Evolutionary conservation across 805 yeast genomes (phyloP), one percentile per base, ranked within the genome.

Genomic region (Cyberlindnera japonica): DNA sequence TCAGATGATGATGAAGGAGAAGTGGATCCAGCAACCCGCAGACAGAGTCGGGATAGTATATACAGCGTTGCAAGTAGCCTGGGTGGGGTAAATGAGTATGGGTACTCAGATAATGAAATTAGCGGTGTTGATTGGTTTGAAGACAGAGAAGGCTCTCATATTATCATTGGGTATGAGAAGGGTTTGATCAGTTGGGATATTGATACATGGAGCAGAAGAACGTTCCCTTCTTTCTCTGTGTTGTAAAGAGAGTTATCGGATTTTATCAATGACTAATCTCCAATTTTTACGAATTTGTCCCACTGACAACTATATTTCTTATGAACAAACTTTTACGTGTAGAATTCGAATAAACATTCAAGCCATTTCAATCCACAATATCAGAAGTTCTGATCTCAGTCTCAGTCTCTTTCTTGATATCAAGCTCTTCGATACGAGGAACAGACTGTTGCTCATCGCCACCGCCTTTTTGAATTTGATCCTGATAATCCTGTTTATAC

Each of bases 131-230:
- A 77, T 41, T 74, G 84, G 74, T 60, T 74, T 33, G 69, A 68
- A 33, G 72, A 69, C 46, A 58, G 59, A 14, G 69, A 73, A 8
- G 80, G 81, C 1, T 68, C 77, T 15, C 67, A 71, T 26, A 57
- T 83, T 27, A 64, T 77, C 6, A 74, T 83, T 25, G 90, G 86
- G 1, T 71, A 79, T 38, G 81, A 77, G 44, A 76, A 74, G 32
- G 95, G 95, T 1, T 64, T 86, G 16, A 68, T 80, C 33, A 68
- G 71, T 48, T 85, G 91, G 89, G 76, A 74, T 31, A 72, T 85
- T 34, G 83, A 83, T 51, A 70, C 76, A 13, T 73, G 79, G 30
- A 74, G 76, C 22, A 67, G 86, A 53, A 64, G 83, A 43, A 74
- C 81, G 41, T 76, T 76, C 48, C 81, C 83, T 3, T 69, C 80